A percentile compares a stretch with the other conserved stretches of the same genome.
These are phyloP conservation scores for Alternaria dauci DNA, from an alignment of 2,329 filamentous ascomycete genomes.

Conservation along the genomic window DNA sequence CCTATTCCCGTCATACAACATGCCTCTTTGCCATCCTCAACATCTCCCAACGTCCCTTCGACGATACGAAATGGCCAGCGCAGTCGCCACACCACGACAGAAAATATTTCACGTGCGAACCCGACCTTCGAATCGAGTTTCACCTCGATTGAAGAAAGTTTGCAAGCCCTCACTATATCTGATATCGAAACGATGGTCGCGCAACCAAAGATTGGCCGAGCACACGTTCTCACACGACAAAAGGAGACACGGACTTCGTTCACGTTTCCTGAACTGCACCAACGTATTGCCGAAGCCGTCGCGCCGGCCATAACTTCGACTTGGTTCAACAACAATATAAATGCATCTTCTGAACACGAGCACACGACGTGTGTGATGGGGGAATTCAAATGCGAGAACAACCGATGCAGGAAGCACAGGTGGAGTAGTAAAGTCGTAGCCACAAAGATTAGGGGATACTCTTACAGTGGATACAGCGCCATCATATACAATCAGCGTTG, in stretches of 20 bases:
- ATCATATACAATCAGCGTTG: slow-evolving; percentile 32
- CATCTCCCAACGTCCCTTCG: background rate
- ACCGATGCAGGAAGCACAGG: slow-evolving; percentile 7
- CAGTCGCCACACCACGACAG: background rate
- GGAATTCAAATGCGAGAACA: slow-evolving; percentile 28
- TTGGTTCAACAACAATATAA: slow-evolving; percentile 14
- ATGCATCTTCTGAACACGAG: slow-evolving; percentile 8
- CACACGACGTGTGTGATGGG: too few species aligned
- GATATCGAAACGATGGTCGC: background rate
- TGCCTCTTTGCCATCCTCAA: background rate
- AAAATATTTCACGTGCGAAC: background rate
- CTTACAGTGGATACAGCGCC: slow-evolving; percentile 27
- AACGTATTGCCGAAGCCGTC: slow-evolving; percentile 6
- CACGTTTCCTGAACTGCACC: slow-evolving; percentile 14
- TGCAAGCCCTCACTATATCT: slow-evolving; percentile 2
- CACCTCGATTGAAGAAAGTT: background rate
- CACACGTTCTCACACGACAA: background rate
- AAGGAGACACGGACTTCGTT: slow-evolving; percentile 5
- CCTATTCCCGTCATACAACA: background rate
- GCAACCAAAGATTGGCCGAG: background rate
- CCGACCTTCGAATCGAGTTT: background rate
- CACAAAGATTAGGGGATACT: slow-evolving; percentile 24
- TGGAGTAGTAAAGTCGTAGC: slow-evolving; percentile 28
- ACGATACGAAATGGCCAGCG: background rate
- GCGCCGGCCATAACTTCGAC: background rate